A percentile compares a stretch with the other conserved stretches of the same genome.
These are phyloP conservation scores for Cladosporium cucumerinum DNA, from an alignment of 2,329 filamentous ascomycete species.

Conservation along the genomic window DNA sequence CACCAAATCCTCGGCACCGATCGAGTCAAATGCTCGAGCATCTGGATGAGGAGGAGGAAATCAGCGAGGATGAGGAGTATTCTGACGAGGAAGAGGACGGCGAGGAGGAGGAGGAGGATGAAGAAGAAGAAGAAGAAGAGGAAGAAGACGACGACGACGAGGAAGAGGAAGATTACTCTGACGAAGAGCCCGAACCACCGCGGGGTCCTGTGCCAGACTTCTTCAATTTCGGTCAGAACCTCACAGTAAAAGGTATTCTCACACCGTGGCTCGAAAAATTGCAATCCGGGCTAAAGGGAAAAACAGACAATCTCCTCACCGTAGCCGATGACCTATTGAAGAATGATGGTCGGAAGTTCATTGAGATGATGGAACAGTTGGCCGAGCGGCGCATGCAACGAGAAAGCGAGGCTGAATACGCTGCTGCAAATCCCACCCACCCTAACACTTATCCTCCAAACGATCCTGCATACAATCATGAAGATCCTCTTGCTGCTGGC, in stretches of 20 bases:
- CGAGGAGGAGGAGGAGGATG: conserved; percentile 56
- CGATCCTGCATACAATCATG: conserved; percentile 56
- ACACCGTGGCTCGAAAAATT: conserved; percentile 36
- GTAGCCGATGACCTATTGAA: conserved; percentile 97
- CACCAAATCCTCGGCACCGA: conserved; percentile 57
- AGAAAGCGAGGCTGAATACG: conserved; percentile 80
- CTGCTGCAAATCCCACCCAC: conserved; percentile 58
- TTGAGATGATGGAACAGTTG: conserved; percentile 99
- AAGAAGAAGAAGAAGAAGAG: conserved; percentile 65
- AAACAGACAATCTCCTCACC: conserved; percentile 89
- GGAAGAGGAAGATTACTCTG: conserved; percentile 65
- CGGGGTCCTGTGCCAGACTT: conserved; percentile 75
- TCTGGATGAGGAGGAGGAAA: conserved; percentile 57
- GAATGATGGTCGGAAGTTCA: conserved; percentile 99
- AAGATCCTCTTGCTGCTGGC: conserved; percentile 69
- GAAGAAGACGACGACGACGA: conserved; percentile 60
- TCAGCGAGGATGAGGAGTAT: conserved; percentile 61
- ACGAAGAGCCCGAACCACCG: conserved; percentile 63
- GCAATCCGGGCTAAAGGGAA: conserved; percentile 36
- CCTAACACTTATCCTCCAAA: conserved; percentile 41
- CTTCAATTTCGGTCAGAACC: conserved; percentile 94
- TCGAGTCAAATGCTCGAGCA: conserved; percentile 71
- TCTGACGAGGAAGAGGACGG: conserved; percentile 59
- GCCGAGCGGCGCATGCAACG: conserved; percentile 96
- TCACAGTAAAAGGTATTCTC: conserved; percentile 78